These are phyloP conservation scores for maize (Zea mays) DNA, from an alignment of 176 grass and related monocot genomes.

Conservation along the genomic window DNA sequence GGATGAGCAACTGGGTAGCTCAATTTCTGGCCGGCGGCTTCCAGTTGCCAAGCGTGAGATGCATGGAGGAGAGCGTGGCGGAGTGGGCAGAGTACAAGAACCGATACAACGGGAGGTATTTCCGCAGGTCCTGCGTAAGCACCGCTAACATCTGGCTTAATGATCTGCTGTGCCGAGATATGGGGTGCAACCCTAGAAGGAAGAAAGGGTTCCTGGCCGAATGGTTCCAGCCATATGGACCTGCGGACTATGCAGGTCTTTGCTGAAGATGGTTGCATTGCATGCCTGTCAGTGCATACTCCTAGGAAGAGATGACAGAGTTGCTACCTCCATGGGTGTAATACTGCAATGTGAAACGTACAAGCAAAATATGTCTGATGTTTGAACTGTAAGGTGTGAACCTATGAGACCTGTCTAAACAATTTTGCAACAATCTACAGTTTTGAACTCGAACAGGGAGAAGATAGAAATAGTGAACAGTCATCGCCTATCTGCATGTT, in stretches of 20 bases:
- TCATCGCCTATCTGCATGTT: too few species aligned
- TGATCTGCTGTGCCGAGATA: constrained; percentile 75
- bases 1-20: constrained; percentile 66
- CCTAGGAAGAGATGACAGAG: constrained; percentile 9
- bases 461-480: constrained; percentile 9
- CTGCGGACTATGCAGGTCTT: constrained; percentile 64
- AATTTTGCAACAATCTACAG: constrained; percentile 13
- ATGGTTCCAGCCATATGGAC: constrained; percentile 75
- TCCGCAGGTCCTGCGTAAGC: constrained; percentile 62
- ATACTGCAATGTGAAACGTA: background rate
- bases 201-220: constrained; percentile 72
- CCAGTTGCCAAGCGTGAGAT: constrained; percentile 61
- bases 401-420: constrained; percentile 4
- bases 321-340: constrained; percentile 8
- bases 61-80: constrained; percentile 68
- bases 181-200: constrained; percentile 69
- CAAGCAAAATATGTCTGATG: constrained; percentile 3
- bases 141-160: constrained; percentile 78
- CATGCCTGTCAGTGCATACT: constrained; percentile 2
- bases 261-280: constrained; percentile 32
- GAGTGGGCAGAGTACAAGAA: constrained; percentile 78
- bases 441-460: background rate
- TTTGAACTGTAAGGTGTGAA: constrained; percentile 11
- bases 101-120: constrained; percentile 55
- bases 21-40: constrained; percentile 64